Base-by-base conservation (phyloP, 192 early-diverging fungal species). In the Rhizophagus clarus region DNA sequence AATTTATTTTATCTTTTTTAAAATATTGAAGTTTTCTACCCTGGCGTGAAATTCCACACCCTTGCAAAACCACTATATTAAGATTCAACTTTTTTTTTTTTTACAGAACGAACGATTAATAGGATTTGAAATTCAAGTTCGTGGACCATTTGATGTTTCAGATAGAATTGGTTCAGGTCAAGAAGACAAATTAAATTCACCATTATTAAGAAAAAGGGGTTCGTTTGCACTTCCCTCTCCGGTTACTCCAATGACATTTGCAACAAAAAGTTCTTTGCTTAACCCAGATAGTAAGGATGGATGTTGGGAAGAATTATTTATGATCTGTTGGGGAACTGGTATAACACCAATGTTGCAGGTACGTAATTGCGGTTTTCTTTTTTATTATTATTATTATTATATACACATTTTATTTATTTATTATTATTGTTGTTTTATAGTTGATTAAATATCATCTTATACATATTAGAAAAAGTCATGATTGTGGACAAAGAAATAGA, bases 251-350 rank as follows among this genome's bases (percentile, higher is more conserved):
- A 51, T 4, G 1, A 20, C 12, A 56, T 56, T 40, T 40, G 5
- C 14, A 28, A 28, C 34, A 70, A 70, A 40, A 34, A 70, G 31
- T 70, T 22, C 56, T 31, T 60, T 80, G 60, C 24, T 80, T 34
- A 80, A 80, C 42, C 70, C 79, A 3, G 26, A 72, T 32, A 69
- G 56, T 62, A 24, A 9, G 2, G 79, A 80, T 56, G 70, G 79
- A 12, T 61, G 69, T 24, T 73, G 79, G 79, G 61, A 80, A 26
- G 32, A 72, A 61, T 64, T 80, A 56, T 69, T 56, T 31, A 80
- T 80, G 79, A 73, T 80, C 45, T 61, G 24, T n/a, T 70, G 79
- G 10, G 79, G 79, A n/a, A 80, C 79, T 14, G 79, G 79, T 1
- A 51, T 80, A 26, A 72, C 79, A 17, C 79, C 79, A 9, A 72